Base-by-base conservation (phyloP, 1,284 basidiomycete species). In the Leccinum pseudoinsigne region DNA sequence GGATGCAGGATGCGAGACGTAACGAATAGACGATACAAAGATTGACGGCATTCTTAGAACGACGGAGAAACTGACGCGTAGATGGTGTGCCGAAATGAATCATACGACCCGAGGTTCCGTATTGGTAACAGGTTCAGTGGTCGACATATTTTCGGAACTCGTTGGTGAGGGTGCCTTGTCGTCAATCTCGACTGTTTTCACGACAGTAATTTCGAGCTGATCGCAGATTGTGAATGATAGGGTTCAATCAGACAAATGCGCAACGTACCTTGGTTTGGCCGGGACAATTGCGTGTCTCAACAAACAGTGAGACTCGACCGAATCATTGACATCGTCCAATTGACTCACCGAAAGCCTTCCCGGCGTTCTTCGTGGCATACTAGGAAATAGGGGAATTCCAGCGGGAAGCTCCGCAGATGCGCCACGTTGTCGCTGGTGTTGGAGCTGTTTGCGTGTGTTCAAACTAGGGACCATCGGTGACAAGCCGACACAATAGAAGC, bases 331-430 rank as follows among this genome's bases (percentile, higher is more conserved):
- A 54, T 12, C 4, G 12, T 23, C 12, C 18, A 47, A 28, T 26
- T 2, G 7, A 64, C 71, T 62, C 59, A 72, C 74, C 31, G 58
- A 34, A 28, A 51, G 42, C 28, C 55, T 65, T 3, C 51, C 64
- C 16, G 51, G 31, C 59, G 62, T 38, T 62, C 59, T 64, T 47
- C 62, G 58, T 16, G 68, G 66, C n/a, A 59, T 42, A 18, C 55
- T 68, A 42, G 69, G 59, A 26, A 69, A 67, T 36, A 70, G 69
- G 7, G 73, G 77, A 51, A 77, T 67, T n/a, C 75, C 67, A 2
- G 70, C 68, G 38, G 75, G 76, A 18, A 78, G 66, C 6, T 77
- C 71, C n/a, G 62, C 71, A 57, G 69, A 72, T 31, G 72, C 57
- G 8, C 62, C 65, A 34, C 74, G 71, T 34, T 67, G 71, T 34